Evolutionary conservation across 768 basidiomycete species (phyloP).

Genomic region (Dictyophora rubrovolvata): DNA sequence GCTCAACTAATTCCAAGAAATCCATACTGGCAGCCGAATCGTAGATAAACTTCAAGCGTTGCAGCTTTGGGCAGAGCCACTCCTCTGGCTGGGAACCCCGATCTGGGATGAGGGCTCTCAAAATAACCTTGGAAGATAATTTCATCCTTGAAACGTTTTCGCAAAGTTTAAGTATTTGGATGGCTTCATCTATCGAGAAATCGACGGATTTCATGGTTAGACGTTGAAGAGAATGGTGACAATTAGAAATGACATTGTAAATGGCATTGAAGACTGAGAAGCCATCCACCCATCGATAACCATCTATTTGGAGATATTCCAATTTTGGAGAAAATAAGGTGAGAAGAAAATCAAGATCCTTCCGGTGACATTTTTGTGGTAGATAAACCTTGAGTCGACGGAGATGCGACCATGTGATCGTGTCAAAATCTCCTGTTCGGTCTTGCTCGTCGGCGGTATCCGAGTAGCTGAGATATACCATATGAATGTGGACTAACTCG

Average conservation of each 20-base stretch:
- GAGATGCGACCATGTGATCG: not conserved
- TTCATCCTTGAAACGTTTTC: not conserved
- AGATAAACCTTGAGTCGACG: not conserved
- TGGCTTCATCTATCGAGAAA: not conserved
- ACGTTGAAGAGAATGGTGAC: not conserved
- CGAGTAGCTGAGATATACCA: not conserved
- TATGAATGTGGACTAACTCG: not conserved
- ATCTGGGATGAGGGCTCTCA: not conserved
- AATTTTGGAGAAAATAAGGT: not conserved
- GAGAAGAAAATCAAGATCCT: not conserved
- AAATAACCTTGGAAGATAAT: not conserved
- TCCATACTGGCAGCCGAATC: not conserved
- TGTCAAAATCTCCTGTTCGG: not conserved
- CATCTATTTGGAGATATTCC: not conserved
- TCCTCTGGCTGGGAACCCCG: not conserved
- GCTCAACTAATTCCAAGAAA: not conserved
- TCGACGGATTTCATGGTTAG: not conserved
- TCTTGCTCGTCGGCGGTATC: too few relatives aligned
- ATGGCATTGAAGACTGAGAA: not conserved
- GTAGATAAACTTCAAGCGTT: not conserved
- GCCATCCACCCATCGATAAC: not conserved
- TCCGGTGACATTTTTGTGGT: not conserved
- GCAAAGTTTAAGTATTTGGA: not conserved
- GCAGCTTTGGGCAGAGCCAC: not conserved
- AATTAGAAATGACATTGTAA: not conserved